Evolutionary conservation across 441 rosid species (phyloP).

Genomic region (Gossypium davidsonii): DNA sequence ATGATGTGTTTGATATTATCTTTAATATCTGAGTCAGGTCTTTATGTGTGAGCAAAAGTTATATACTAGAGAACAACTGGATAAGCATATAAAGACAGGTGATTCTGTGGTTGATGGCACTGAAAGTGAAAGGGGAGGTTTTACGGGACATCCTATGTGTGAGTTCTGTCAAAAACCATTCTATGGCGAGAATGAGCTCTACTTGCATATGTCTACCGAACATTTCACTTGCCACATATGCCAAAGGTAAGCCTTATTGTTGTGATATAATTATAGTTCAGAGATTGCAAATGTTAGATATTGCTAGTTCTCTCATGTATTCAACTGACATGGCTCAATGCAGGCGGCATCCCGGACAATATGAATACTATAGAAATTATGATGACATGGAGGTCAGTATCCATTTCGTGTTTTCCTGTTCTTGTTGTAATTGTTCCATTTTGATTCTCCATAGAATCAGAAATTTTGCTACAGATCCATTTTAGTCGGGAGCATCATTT

Average conservation of each 20-base stretch:
- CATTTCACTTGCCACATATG: slow-evolving; percentile 39
- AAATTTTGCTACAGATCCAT: slow-evolving; percentile 22
- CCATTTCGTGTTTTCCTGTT: neutral
- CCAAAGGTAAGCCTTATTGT: slow-evolving; percentile 23
- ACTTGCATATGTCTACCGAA: slow-evolving; percentile 36
- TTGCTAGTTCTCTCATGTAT: neutral
- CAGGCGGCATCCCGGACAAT: slow-evolving; percentile 35
- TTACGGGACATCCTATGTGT: slow-evolving; percentile 37
- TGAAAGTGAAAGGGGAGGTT: slow-evolving; percentile 38
- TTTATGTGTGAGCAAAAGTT: slow-evolving; percentile 39
- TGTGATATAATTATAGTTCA: neutral
- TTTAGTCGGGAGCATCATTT: slow-evolving; percentile 33
- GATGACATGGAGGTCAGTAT: slow-evolving; percentile 33
- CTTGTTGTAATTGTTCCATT: neutral
- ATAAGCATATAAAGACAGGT: slow-evolving; percentile 31
- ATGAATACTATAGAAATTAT: slow-evolving; percentile 30
- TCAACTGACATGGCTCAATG: slow-evolving; percentile 2
- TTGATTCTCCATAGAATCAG: neutral
- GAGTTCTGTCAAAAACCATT: slow-evolving; percentile 35
- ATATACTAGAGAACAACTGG: slow-evolving; percentile 27
- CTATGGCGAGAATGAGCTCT: slow-evolving; percentile 39
- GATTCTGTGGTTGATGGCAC: slow-evolving; percentile 34
- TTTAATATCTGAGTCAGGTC: slow-evolving; percentile 24
- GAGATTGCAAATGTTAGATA: neutral
- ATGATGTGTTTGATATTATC: slow-evolving; percentile 10